Evolutionary conservation across 306 rosid species (phyloP).

Genomic region (Vicia sativa): DNA sequence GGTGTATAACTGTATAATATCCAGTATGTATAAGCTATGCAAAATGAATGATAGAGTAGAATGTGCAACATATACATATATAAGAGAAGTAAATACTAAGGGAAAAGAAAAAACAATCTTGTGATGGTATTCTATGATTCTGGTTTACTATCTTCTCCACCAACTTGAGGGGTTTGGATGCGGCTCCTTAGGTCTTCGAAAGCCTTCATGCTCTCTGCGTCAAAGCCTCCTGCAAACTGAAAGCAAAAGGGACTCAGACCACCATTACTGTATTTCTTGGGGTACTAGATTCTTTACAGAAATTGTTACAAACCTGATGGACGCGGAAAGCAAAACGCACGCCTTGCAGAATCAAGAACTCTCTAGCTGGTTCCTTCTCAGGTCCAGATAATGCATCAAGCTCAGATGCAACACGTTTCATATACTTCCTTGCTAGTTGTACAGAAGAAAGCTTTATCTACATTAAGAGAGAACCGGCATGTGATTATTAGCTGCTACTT

Average conservation of each 20-base stretch:
- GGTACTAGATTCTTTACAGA: background rate
- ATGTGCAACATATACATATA: conserved; percentile 12
- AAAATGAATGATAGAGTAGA: conserved; percentile 49
- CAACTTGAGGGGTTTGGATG: conserved; percentile 48
- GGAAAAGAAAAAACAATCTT: background rate
- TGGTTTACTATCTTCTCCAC: conserved; percentile 57
- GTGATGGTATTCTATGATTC: conserved; percentile 46
- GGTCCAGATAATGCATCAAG: conserved; percentile 78
- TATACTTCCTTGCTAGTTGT: conserved; percentile 84
- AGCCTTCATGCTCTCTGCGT: conserved; percentile 94
- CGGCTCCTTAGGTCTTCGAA: conserved; percentile 88
- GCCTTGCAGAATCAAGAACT: conserved; percentile 81
- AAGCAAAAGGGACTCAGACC: conserved; percentile 34
- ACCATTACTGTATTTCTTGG: background rate
- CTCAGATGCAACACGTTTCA: conserved; percentile 88
- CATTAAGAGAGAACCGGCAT: conserved; percentile 32
- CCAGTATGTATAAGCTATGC: conserved; percentile 38
- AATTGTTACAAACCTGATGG: conserved; percentile 61
- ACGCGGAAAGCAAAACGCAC: conserved; percentile 94
- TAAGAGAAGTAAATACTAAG: background rate
- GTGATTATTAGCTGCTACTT: conserved; percentile 18
- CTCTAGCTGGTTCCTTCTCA: conserved; percentile 86
- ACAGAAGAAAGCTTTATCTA: conserved; percentile 96
- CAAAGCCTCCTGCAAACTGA: conserved; percentile 97
- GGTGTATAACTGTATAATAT: conserved; percentile 37